These are phyloP conservation scores for Parathielavia hyrcaniae DNA, from an alignment of 495 filamentous ascomycete genomes.

Conservation along the genomic window DNA sequence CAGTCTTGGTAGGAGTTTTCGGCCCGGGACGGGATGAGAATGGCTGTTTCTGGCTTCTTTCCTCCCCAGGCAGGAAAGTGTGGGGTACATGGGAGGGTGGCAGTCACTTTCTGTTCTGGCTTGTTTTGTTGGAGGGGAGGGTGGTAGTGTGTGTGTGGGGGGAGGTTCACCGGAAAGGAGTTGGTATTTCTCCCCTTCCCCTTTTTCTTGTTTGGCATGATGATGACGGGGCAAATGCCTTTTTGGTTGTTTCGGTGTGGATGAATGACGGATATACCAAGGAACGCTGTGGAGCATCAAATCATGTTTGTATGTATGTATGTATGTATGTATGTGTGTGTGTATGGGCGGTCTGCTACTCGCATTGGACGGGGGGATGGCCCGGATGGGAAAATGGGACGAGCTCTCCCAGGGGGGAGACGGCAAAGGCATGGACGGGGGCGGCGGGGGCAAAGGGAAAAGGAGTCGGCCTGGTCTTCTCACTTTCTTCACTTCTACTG, in stretches of 20 bases:
- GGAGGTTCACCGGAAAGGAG: neutral
- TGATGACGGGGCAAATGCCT: neutral
- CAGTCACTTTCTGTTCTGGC: conserved; percentile 3
- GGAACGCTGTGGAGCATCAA: conserved; percentile 3
- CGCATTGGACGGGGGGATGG: neutral
- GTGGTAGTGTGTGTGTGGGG: neutral
- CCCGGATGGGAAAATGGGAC: neutral
- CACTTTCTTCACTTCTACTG: conserved; percentile 11
- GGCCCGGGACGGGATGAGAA: neutral
- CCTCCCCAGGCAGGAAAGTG: conserved; percentile 10
- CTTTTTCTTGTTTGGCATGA: neutral
- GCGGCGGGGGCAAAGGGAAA: neutral
- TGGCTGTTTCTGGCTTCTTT: neutral
- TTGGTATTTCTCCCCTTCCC: neutral
- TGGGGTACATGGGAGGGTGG: conserved; percentile 9
- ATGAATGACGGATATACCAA: conserved; percentile 19
- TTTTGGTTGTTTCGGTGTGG: neutral
- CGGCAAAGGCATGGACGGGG: neutral
- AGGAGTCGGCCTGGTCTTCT: neutral
- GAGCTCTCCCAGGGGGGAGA: neutral
- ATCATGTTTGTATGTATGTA: neutral
- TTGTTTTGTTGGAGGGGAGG: neutral
- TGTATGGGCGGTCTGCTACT: conserved; percentile 2
- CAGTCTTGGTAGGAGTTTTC: conserved; percentile 5
- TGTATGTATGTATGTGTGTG: too few species aligned